Evolutionary conservation across 306 rosid species (phyloP).

Genomic region (Cicer judaicum): DNA sequence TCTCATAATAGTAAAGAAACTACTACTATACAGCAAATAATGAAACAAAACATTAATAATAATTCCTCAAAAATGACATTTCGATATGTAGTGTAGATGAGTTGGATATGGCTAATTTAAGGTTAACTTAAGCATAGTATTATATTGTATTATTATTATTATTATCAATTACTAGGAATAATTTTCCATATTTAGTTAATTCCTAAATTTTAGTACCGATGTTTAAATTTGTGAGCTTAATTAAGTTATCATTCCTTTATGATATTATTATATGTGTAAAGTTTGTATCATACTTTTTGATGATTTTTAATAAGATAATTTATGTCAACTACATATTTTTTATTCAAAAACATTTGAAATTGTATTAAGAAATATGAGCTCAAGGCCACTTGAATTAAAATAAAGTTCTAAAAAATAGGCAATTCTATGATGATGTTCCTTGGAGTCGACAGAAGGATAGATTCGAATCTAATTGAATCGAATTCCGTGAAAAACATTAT

Average conservation of each 20-base stretch:
- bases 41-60: background rate
- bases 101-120: slow-evolving; percentile 24
- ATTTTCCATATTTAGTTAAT: too few relatives aligned
- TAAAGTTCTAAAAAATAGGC: background rate
- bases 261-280: too few relatives aligned
- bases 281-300: too few relatives aligned
- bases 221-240: too few relatives aligned
- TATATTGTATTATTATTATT: background rate
- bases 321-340: too few relatives aligned
- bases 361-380: background rate
- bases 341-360: too few relatives aligned
- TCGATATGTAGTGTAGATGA: background rate
- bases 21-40: background rate
- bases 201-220: too few relatives aligned
- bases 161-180: too few relatives aligned
- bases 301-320: too few relatives aligned
- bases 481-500: slow-evolving; percentile 27
- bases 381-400: background rate
- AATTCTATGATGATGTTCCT: slow-evolving; percentile 19
- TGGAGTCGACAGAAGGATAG: slow-evolving; percentile 29
- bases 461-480: slow-evolving; percentile 36
- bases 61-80: background rate
- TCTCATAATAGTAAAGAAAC: background rate
- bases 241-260: too few relatives aligned
- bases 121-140: background rate